Base-by-base conservation (phyloP, 202 grass and related monocot species). In the Carex sylvatica region DNA sequence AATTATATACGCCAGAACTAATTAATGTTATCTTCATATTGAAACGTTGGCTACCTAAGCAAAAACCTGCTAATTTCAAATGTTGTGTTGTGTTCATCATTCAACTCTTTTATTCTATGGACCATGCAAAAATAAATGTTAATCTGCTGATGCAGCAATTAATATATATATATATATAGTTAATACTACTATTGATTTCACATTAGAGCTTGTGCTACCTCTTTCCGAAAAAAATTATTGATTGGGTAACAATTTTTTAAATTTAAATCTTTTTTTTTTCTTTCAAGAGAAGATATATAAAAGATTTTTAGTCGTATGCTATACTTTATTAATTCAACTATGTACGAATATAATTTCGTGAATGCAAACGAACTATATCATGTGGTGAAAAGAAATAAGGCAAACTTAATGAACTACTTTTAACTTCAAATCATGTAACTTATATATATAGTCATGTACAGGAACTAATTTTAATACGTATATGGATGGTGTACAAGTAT, bases 361-460 rank as follows among this genome's bases (percentile, higher is more conserved):
- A 75, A 86, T 87, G 52, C 61, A 79, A 15, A 19, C 47, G 65
- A 84, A 87, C 42, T 65, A 84, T 63, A 73, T 91, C 84, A 80
- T 82, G 87, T 84, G 40, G 82, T 80, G 78, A 85, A 80, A 85
- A 92, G 69, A n/a, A n/a, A n/a, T 82, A 58, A 76, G 33, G n/a
- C 51, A 61, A 70, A 31, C 66, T 30, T 71, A 55, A 61, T 38
- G 19, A 81, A 47, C 59, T 36, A 36, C 1, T 77, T 77, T 77
- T 19, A 77, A 24, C 40, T 61, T 84, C 65, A 56, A 11, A 35
- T 24, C 56, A 89, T 74, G 79, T 47, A 74, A 52, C 79, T 68
- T 31, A 42, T 31, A 42, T 83, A 88, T 85, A 87, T 68, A 78
- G 42, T 79, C 83, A 86, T 72, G 83, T 70, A 87, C 60, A 73